Base-by-base conservation (phyloP, 305 asterid species). In the Fraxinus xanthoxyloides region DNA sequence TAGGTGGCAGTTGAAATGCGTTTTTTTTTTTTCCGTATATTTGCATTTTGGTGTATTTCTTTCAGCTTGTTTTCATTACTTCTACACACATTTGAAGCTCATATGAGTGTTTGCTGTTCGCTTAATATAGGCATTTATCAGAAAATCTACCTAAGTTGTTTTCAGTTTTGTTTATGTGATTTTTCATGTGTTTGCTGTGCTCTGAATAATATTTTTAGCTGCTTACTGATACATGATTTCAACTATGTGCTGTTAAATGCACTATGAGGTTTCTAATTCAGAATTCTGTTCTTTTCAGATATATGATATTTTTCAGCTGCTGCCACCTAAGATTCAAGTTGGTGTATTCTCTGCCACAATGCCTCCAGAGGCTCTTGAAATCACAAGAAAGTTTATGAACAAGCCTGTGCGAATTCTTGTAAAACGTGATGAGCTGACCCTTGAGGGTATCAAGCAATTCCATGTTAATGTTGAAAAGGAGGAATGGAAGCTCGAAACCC, bases 331-430 rank as follows among this genome's bases (percentile, higher is more conserved):
- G 73, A 59, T 77, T 17, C 80, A 77, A 38, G 80, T 77, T 54
- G 80, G 80, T 28, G 80, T 77, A 24, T 77, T 77, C 51, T 77
- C 80, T 32, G 80, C 80, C 12, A 77, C 80, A 21, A 77, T 77
- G 80, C 80, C 80, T 21, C 80, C 80, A 28, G 80, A 77, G 30
- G 80, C 80, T 35, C 80, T 77, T 54, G 80, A 77, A 38, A 77
- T 77, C 72, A 77, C 74, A 1, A 12, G 80, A 30, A 77, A 77
- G 80, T 77, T 77, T 19, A 77, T 77, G 80, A 77, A 54, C 34
- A 77, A 77, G 30, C 80, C 80, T 31, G 80, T 77, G 34, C 23
- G 80, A 32, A 77, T 77, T 77, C 80, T 77, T 19, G 80, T 77
- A 12, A 77, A 77, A 17, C 80, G 80, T 30, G 80, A 77, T 23